Evolutionary conservation across 331 rosid species (phyloP), one percentile per base, ranked within the genome.

Genomic region (Arachis monticola): DNA sequence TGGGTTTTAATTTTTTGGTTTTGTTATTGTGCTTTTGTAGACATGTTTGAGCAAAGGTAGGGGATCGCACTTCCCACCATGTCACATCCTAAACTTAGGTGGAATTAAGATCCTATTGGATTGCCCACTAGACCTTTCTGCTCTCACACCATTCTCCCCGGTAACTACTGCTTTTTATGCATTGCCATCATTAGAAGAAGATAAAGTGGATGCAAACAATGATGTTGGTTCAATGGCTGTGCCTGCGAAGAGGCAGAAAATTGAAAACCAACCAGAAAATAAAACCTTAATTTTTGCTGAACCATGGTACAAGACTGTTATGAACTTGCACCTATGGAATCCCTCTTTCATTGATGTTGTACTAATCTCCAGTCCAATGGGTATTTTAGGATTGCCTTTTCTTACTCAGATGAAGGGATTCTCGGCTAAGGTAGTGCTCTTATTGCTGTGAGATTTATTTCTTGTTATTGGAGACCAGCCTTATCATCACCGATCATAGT

Each of bases 281-380:
- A 63, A 79, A 77, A 80, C 78, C 75, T 80, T 93, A 78, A 74
- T 93, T 64, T 77, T 58, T 69, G 85, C 88, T 9, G 97, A 86
- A 77, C 98, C 98, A 27, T 89, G 91, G 88, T 93, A 93, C 87
- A 93, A 89, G 88, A 88, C 92, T 58, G 88, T 84, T 51, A 87
- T 46, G 51, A 79, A 79, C 74, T 87, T 93, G 81, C 88, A 88
- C 77, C 81, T 91, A 7, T 88, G 96, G 92, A 87, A 88, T 74
- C 75, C 70, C 44, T 83, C 91, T 72, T 89, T 82, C 64, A 88
- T 91, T 61, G 96, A 93, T 88, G 78, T 87, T 48, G 71, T 93
- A 44, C 85, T 93, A 83, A 89, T 91, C 77, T 88, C 98, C 1
- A 91, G 91, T 72, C 96, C 96, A 10, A 93, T 91, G 96, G 97